A percentile compares a stretch with the other conserved stretches of the same genome.
Conservation (phyloP, 2,329 filamentous ascomycete genomes). For the Westerdykella sp. region DNA sequence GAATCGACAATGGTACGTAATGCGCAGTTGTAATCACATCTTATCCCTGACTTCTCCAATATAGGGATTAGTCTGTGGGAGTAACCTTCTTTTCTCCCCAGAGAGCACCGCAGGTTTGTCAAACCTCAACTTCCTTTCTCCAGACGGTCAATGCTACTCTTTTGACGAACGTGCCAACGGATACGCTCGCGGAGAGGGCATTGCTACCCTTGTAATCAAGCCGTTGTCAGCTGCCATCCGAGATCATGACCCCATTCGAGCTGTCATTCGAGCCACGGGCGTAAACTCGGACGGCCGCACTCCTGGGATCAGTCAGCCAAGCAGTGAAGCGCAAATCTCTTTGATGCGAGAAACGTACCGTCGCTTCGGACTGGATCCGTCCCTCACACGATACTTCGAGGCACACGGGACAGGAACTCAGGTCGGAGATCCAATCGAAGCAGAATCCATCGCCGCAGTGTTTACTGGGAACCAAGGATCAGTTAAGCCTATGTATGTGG, state of each 20-base stretch:
- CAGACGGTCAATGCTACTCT: constrained; percentile 25
- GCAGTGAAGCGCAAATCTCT: constrained; percentile 39
- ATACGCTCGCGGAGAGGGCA: constrained; percentile 60
- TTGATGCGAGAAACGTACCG: constrained; percentile 30
- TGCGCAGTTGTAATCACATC: too few species aligned
- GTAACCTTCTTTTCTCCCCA: constrained; percentile 5
- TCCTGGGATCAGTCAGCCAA: constrained; percentile 21
- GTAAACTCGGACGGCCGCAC: constrained; percentile 22
- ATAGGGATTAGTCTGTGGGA: too few species aligned
- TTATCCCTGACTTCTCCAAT: too few species aligned
- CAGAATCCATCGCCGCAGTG: constrained; percentile 15
- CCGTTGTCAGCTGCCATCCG: constrained; percentile 9
- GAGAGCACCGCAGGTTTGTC: constrained; percentile 7
- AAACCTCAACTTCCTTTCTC: constrained; percentile 21
- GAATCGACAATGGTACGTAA: too few species aligned
- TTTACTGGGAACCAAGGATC: constrained; percentile 7
- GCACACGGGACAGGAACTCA: constrained; percentile 53
- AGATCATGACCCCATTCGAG: constrained; percentile 28
- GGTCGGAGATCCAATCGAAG: constrained; percentile 40
- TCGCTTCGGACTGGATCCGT: constrained; percentile 32
- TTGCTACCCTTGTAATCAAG: constrained; percentile 32
- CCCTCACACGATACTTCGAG: constrained; percentile 30
- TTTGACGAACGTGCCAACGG: constrained; percentile 54
- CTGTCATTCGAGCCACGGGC: constrained; percentile 24
- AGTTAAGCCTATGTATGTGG: constrained; percentile 3